These are phyloP conservation scores for Aspergillus sp. DNA, from an alignment of 2,329 filamentous ascomycete genomes.

Conservation along the genomic window DNA sequence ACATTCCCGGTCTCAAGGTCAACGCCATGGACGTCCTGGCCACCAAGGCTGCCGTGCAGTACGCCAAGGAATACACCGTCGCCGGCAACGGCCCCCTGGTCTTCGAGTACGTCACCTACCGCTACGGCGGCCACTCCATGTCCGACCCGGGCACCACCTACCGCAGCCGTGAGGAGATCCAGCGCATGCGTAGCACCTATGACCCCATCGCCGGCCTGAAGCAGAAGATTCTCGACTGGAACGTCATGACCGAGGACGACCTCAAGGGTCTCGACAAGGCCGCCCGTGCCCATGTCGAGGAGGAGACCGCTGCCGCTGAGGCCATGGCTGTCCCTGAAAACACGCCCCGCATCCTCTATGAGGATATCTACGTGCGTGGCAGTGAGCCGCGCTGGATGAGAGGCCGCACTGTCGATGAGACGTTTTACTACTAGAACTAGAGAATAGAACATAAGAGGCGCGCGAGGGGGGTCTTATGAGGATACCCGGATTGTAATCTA, in stretches of 20 bases:
- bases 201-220: constrained; percentile 97
- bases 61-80: constrained; percentile 80
- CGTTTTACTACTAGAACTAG: constrained; percentile 61
- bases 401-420: constrained; percentile 84
- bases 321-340: constrained; percentile 73
- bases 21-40: constrained; percentile 99
- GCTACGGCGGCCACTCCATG: constrained; percentile 99
- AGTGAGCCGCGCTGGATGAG: constrained; percentile 82
- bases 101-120: constrained; percentile 98
- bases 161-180: constrained; percentile 97
- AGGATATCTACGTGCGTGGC: constrained; percentile 91
- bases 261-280: constrained; percentile 95
- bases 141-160: constrained; percentile 98
- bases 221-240: constrained; percentile 96
- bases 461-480: background rate
- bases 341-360: constrained; percentile 75
- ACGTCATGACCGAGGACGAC: constrained; percentile 82
- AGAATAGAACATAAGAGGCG: background rate
- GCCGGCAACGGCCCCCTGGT: constrained; percentile 86
- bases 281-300: constrained; percentile 74
- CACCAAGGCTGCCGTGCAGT: constrained; percentile 90
- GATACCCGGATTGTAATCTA: background rate
- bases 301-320: constrained; percentile 85
- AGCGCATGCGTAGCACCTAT: constrained; percentile 98
- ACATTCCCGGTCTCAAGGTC: constrained; percentile 98